These are phyloP conservation scores for Trichoderma asperellum DNA, from an alignment of 2,329 filamentous ascomycete genomes.

Conservation along the genomic window DNA sequence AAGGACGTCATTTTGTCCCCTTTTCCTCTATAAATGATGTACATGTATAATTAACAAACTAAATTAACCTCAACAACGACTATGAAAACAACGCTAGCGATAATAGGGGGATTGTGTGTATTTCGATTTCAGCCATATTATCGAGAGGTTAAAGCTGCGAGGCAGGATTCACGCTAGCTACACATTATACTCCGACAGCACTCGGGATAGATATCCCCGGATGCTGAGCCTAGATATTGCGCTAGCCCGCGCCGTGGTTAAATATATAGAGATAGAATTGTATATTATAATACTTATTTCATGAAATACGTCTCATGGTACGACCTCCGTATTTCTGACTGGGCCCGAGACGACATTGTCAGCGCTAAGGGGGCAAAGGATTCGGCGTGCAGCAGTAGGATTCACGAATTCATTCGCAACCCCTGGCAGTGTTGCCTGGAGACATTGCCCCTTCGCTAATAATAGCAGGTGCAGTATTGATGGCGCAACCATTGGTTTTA, in stretches of 20 bases:
- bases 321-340: background rate
- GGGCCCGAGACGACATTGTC: background rate
- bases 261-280: background rate
- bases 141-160: background rate
- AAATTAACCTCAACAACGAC: background rate
- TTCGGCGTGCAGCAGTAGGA: background rate
- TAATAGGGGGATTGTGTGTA: background rate
- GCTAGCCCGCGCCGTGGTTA: background rate
- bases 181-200: background rate
- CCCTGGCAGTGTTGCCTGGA: background rate
- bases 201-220: background rate
- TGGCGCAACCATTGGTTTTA: background rate
- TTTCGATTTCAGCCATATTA: background rate
- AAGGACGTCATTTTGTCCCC: background rate
- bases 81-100: background rate
- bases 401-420: background rate
- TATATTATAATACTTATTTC: too few relatives aligned
- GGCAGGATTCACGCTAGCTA: background rate
- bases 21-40: background rate
- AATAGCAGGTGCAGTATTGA: background rate
- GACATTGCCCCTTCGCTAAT: background rate
- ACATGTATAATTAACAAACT: background rate
- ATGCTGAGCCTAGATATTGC: background rate
- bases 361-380: background rate
- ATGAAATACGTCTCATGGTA: background rate